These are phyloP conservation scores for Teratosphaeriaceae sp. DNA, from an alignment of 2,329 filamentous ascomycete species.

Conservation along the genomic window DNA sequence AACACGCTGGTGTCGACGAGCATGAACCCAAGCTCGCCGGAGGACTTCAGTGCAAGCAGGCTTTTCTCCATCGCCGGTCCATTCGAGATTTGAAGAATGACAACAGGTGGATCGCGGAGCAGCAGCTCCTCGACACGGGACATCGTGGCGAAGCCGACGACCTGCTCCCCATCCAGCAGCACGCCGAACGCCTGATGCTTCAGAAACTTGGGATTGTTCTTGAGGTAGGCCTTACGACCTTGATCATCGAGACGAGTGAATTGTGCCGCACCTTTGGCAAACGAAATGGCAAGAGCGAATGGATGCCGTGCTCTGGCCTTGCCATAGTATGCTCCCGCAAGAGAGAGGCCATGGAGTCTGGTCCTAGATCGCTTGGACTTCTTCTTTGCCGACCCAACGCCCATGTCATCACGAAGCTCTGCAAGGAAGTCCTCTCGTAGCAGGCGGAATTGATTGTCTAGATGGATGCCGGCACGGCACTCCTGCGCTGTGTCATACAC, in stretches of 20 bases:
- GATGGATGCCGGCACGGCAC: conserved; percentile 43
- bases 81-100: conserved; percentile 49
- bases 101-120: conserved; percentile 35
- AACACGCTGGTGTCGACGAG: conserved; percentile 61
- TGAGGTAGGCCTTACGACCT: conserved; percentile 41
- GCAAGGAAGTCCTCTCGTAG: conserved; percentile 64
- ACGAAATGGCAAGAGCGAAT: conserved; percentile 5
- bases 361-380: conserved; percentile 32
- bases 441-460: conserved; percentile 67
- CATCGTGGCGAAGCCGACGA: conserved; percentile 56
- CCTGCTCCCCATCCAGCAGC: conserved; percentile 44
- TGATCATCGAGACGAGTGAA: neutral
- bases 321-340: conserved; percentile 19
- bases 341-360: conserved; percentile 34
- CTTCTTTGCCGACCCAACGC: conserved; percentile 45
- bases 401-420: conserved; percentile 57
- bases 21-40: conserved; percentile 38
- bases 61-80: conserved; percentile 40
- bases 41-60: conserved; percentile 38
- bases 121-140: conserved; percentile 47
- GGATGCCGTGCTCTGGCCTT: conserved; percentile 2
- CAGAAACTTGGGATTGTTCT: conserved; percentile 45
- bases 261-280: conserved; percentile 5
- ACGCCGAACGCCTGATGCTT: conserved; percentile 58
- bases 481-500: conserved; percentile 36